Evolutionary conservation across 495 filamentous ascomycete genomes (phyloP).

Genomic region (Aspergillus olivimuriae): DNA sequence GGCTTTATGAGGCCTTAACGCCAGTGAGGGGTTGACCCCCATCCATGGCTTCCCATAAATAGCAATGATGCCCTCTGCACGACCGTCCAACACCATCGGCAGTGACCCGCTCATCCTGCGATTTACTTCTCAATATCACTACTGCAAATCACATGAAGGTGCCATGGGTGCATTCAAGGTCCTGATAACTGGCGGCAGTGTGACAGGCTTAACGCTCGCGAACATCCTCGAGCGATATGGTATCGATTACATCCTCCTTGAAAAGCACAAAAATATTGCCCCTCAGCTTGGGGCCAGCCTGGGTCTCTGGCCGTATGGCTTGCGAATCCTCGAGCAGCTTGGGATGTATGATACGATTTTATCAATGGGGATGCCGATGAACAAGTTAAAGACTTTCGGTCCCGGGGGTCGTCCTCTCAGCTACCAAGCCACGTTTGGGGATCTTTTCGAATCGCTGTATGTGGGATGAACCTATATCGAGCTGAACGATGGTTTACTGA

Average conservation of each 20-base stretch:
- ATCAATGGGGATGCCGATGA: neutral
- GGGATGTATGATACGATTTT: constrained; percentile 25
- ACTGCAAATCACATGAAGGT: too few relatives aligned
- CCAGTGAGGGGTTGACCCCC: too few relatives aligned
- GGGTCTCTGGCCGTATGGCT: constrained; percentile 27
- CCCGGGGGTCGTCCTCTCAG: neutral
- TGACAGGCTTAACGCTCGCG: constrained; percentile 44
- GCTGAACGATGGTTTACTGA: neutral
- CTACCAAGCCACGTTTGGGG: neutral
- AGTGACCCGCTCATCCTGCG: too few relatives aligned
- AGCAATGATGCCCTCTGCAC: too few relatives aligned
- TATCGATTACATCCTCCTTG: constrained; percentile 48
- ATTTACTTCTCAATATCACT: too few relatives aligned
- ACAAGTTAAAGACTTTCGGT: neutral
- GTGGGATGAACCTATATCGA: neutral
- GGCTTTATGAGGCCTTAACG: too few relatives aligned
- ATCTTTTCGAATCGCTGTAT: neutral
- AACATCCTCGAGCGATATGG: constrained; percentile 35
- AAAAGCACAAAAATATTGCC: constrained; percentile 28
- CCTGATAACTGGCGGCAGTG: too few relatives aligned
- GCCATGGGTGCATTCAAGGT: too few relatives aligned
- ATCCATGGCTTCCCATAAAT: too few relatives aligned
- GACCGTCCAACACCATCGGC: too few relatives aligned
- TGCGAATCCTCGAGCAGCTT: constrained; percentile 44
- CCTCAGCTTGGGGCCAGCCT: constrained; percentile 38